phyloP scores from a whole-genome alignment of 495 filamentous ascomycete species.

The Xylaria venustula region DNA sequence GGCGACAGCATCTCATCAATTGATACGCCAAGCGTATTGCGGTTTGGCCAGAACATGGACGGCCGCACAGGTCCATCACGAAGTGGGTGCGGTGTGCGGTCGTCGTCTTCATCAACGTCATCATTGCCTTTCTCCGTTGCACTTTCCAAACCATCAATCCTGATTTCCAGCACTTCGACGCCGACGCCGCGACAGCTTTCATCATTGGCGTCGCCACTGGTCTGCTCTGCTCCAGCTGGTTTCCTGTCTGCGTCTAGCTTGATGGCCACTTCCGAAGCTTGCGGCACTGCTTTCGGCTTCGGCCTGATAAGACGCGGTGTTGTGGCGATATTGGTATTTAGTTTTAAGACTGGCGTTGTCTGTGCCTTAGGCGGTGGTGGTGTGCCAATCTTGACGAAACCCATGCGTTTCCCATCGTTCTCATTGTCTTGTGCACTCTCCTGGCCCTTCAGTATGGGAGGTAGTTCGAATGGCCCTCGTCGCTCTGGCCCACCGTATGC shows the following conservation, averaged over 20 bases:
- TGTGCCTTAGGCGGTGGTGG: conserved; percentile 24
- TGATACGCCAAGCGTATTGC: conserved; percentile 15
- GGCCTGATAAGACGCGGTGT: conserved; percentile 20
- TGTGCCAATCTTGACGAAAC: conserved; percentile 24
- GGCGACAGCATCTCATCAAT: conserved; percentile 37
- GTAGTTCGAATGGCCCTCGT: conserved; percentile 32
- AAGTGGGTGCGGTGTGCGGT: conserved; percentile 33
- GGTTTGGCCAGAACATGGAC: conserved; percentile 18
- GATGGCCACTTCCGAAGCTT: neutral
- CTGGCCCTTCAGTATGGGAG: neutral
- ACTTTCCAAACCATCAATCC: neutral
- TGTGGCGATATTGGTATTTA: conserved; percentile 38
- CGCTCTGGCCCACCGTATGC: conserved; percentile 46
- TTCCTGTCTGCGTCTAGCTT: neutral
- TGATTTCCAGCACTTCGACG: conserved; percentile 17
- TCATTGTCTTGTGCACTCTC: conserved; percentile 11
- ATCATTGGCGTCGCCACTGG: neutral
- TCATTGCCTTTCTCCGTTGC: neutral
- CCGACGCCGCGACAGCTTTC: neutral
- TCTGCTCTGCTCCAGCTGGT: neutral
- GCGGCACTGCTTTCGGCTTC: conserved; percentile 14
- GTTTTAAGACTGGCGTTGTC: conserved; percentile 31
- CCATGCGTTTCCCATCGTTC: conserved; percentile 19
- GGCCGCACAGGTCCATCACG: conserved; percentile 23
- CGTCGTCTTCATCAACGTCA: conserved; percentile 24